Evolutionary conservation across 2,329 filamentous ascomycete species (phyloP).

Genomic region (Phialophora tarda): DNA sequence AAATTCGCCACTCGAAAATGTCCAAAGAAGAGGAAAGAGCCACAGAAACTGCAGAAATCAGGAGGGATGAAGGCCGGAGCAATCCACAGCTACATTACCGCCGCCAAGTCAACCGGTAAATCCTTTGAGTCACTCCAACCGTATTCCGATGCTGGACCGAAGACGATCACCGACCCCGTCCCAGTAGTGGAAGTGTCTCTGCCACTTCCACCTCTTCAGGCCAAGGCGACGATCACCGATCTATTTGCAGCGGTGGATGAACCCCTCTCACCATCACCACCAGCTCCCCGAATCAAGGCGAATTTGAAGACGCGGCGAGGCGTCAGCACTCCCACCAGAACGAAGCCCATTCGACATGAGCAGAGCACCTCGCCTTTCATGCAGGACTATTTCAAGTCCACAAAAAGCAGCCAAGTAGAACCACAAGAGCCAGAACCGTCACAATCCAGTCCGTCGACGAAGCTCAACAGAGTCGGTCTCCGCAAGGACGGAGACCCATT

Average conservation of each 20-base stretch:
- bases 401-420: conserved; percentile 17
- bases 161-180: not conserved
- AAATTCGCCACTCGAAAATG: conserved; percentile 39
- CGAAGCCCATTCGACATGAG: not conserved
- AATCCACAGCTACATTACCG: conserved; percentile 23
- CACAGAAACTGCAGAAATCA: conserved; percentile 10
- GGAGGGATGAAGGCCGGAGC: conserved; percentile 28
- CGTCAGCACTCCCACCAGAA: conserved; percentile 19
- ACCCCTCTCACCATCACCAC: not conserved
- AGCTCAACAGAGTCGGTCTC: not conserved
- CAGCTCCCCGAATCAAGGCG: conserved; percentile 5
- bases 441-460: not conserved
- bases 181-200: not conserved
- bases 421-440: not conserved
- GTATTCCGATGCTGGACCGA: conserved; percentile 48
- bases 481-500: not conserved
- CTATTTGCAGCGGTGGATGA: not conserved
- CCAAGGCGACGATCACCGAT: not conserved
- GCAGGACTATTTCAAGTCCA: conserved; percentile 28
- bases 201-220: not conserved
- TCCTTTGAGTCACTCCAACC: conserved; percentile 31
- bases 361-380: conserved; percentile 18
- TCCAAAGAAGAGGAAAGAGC: conserved; percentile 30
- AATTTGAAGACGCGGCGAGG: not conserved
- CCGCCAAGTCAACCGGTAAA: conserved; percentile 15